These are phyloP conservation scores for Salvia sclarea DNA, from an alignment of 305 asterid genomes.

Conservation along the genomic window DNA sequence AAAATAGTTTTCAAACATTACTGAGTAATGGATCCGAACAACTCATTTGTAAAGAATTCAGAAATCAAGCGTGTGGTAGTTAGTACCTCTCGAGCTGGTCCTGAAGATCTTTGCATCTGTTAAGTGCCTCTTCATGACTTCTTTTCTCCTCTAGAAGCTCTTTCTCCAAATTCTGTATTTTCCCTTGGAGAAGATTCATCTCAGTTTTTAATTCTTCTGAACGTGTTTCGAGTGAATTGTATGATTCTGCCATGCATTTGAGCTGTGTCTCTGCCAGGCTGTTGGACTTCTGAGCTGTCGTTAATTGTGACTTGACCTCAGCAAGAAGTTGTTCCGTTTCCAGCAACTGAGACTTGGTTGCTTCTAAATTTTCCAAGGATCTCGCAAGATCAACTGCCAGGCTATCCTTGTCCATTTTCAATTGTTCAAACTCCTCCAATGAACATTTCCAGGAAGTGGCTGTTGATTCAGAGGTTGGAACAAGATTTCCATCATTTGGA, in stretches of 20 bases:
- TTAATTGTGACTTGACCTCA: slow-evolving; percentile 73
- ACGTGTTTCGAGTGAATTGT: slow-evolving; percentile 78
- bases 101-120: slow-evolving; percentile 72
- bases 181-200: slow-evolving; percentile 62
- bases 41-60: not conserved
- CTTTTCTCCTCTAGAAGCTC: slow-evolving; percentile 80
- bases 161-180: slow-evolving; percentile 53
- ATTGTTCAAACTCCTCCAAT: slow-evolving; percentile 79
- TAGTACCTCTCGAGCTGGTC: slow-evolving; percentile 72
- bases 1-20: not conserved
- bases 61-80: slow-evolving; percentile 1
- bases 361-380: slow-evolving; percentile 60
- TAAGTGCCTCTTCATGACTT: slow-evolving; percentile 54
- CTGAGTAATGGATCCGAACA: too few relatives aligned
- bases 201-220: slow-evolving; percentile 76
- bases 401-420: slow-evolving; percentile 75
- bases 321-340: slow-evolving; percentile 75
- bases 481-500: slow-evolving; percentile 72
- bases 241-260: slow-evolving; percentile 97
- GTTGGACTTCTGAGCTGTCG: slow-evolving; percentile 72
- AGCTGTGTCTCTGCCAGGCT: slow-evolving; percentile 95
- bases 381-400: slow-evolving; percentile 63
- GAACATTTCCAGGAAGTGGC: slow-evolving; percentile 76
- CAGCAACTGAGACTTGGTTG: slow-evolving; percentile 60
- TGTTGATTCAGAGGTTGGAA: slow-evolving; percentile 72